Conservation (phyloP, 768 basidiomycete genomes). For the Tricholoma saponaceum region DNA sequence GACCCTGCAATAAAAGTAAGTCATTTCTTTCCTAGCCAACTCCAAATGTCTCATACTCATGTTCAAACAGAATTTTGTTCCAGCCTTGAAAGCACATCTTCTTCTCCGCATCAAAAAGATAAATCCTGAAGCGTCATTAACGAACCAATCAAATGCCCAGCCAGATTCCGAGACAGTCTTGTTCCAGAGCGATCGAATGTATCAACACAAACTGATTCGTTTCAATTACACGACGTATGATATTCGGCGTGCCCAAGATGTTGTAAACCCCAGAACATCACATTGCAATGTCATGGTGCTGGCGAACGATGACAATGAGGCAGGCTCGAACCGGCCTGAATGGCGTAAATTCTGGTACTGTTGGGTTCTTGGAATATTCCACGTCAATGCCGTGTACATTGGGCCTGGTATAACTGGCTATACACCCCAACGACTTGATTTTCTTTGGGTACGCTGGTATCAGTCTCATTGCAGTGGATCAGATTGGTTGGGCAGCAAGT, state of each 20-base stretch:
- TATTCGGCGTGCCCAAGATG: slow-evolving; percentile 15
- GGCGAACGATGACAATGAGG: slow-evolving; percentile 3
- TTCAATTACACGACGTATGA: slow-evolving; percentile 43
- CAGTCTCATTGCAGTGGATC: neutral
- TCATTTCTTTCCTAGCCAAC: too few relatives aligned
- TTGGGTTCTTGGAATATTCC: slow-evolving; percentile 21
- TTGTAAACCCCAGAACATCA: slow-evolving; percentile 21
- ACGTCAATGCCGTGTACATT: slow-evolving; percentile 19
- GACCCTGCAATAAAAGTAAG: neutral
- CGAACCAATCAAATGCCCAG: neutral
- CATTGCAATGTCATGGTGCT: slow-evolving; percentile 25
- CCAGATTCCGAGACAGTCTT: neutral
- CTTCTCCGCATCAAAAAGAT: slow-evolving; percentile 10
- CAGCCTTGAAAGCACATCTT: neutral
- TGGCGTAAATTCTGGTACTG: slow-evolving; percentile 26
- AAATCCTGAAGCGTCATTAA: neutral
- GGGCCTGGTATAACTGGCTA: neutral
- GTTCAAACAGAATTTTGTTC: neutral
- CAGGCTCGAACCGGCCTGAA: neutral
- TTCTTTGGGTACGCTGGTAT: slow-evolving; percentile 29
- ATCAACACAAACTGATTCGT: slow-evolving; percentile 23
- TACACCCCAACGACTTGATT: slow-evolving; percentile 16
- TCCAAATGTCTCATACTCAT: neutral
- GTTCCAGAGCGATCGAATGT: slow-evolving; percentile 8
- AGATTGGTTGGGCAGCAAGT: neutral